Base-by-base conservation (phyloP, 2,329 filamentous ascomycete genomes). In the Verticillium zaregamsianum region DNA sequence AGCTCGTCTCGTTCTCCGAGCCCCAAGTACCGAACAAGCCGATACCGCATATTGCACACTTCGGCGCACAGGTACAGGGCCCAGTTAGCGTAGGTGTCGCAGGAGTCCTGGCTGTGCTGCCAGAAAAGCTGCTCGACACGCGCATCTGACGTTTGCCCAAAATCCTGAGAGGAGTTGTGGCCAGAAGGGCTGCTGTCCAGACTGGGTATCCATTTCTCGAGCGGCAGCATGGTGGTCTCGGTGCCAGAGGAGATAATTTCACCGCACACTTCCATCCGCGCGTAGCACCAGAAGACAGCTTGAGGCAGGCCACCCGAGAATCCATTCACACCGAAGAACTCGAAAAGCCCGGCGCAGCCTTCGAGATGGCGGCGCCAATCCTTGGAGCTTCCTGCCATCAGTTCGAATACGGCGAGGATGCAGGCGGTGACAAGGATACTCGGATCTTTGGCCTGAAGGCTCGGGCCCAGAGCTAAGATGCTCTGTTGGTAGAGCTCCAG, bases 241-340 rank as follows among this genome's bases (percentile, higher is more conserved):
- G 78, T 79, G 0, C 79, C 79, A 40, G 76, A 75, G 0, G 81
- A 82, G 32, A 86, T 83, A 3, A 86, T 77, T 0, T 79, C 81
- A 39, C 80, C 82, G 62, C 82, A 85, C 3, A 84, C 67, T 66
- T 85, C 83, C 82, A 86, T 86, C 54, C 83, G 75, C 0, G 80
- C 82, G 66, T 84, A 86, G 65, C 82, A 85, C 83, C 83, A 86
- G 64, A 86, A 86, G 0, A 86, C 73, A 0, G 82, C 82, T 65
- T 83, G 81, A 6, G 76, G 75, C 3, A 83, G 77, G n/a, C 72
- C 72, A 12, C 71, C 72, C 3, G 71, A 72, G 62, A 73, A 73
- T 0, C 83, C 84, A 40, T 81, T 77, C 5, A 86, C 80, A 2
- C 75, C 77, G 61, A 80, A 78, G 1, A 80, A 77, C 62, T 80